phyloP scores from a whole-genome alignment of 495 filamentous ascomycete species.

The Xylaria sp. region DNA sequence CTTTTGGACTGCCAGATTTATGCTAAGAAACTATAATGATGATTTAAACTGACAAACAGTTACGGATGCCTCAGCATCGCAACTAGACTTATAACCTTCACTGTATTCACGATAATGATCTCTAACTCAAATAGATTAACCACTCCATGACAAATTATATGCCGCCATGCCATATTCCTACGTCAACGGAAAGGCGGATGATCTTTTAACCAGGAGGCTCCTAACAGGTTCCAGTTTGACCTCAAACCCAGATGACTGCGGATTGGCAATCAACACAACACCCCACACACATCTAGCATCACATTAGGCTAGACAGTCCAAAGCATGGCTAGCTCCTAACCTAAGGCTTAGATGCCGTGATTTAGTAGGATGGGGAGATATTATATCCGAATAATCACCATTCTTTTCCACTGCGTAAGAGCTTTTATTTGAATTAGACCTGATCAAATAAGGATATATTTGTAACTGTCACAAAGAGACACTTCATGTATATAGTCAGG shows the following conservation, averaged over 20 bases:
- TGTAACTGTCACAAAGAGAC: too few species aligned
- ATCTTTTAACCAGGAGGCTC: not conserved
- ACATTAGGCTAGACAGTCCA: not conserved
- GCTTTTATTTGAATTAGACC: too few species aligned
- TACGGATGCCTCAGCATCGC: not conserved
- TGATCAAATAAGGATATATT: too few species aligned
- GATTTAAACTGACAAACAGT: not conserved
- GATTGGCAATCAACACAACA: too few species aligned
- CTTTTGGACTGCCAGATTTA: not conserved
- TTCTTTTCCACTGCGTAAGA: too few species aligned
- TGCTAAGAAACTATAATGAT: not conserved
- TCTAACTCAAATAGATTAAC: not conserved
- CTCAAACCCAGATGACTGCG: too few species aligned
- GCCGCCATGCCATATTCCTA: not conserved
- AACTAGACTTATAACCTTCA: not conserved
- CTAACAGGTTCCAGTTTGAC: too few species aligned
- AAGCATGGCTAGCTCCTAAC: not conserved
- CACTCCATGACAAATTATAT: not conserved
- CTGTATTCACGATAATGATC: not conserved
- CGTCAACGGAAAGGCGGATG: not conserved
- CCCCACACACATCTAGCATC: not conserved
- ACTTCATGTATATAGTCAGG: too few species aligned
- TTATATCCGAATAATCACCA: not conserved
- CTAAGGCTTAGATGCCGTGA: not conserved
- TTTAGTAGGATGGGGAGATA: not conserved